Conservation (phyloP, 305 asterid genomes). For the Withania somnifera region DNA sequence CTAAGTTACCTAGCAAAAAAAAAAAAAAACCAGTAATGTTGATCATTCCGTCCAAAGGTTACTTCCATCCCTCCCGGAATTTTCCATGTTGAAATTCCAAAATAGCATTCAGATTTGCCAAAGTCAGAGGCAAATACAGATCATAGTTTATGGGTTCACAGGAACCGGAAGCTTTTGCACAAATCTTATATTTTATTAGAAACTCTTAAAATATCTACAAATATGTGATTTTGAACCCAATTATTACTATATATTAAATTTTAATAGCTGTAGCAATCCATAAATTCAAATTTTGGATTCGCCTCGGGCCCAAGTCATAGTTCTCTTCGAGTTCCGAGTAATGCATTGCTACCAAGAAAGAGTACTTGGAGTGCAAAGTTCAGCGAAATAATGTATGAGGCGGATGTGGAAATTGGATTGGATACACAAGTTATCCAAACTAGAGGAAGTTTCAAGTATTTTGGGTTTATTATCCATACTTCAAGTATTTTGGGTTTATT, state of each 20-base stretch:
- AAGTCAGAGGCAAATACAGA: too few species aligned
- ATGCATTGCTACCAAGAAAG: not conserved
- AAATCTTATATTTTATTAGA: not conserved
- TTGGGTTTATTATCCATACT: too few species aligned
- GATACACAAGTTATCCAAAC: too few species aligned
- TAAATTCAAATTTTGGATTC: not conserved
- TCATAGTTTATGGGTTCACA: too few species aligned
- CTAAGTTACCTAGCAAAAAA: too few species aligned
- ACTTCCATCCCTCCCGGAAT: not conserved
- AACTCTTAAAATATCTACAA: not conserved
- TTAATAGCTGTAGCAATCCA: not conserved
- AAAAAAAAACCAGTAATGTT: too few species aligned
- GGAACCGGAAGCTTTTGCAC: not conserved
- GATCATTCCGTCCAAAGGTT: not conserved
- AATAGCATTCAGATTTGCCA: not conserved
- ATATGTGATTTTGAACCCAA: not conserved
- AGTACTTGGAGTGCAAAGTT: too few species aligned
- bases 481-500: too few species aligned
- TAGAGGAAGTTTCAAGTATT: too few species aligned
- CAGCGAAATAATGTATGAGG: too few species aligned
- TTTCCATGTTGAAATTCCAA: not conserved
- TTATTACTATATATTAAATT: not conserved
- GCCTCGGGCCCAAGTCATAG: not conserved
- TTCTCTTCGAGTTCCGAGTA: not conserved
- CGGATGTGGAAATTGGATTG: too few species aligned